Evolutionary conservation across 108 stramenopile genomes (phyloP).

Genomic region (Mediolabrus comicus): DNA sequence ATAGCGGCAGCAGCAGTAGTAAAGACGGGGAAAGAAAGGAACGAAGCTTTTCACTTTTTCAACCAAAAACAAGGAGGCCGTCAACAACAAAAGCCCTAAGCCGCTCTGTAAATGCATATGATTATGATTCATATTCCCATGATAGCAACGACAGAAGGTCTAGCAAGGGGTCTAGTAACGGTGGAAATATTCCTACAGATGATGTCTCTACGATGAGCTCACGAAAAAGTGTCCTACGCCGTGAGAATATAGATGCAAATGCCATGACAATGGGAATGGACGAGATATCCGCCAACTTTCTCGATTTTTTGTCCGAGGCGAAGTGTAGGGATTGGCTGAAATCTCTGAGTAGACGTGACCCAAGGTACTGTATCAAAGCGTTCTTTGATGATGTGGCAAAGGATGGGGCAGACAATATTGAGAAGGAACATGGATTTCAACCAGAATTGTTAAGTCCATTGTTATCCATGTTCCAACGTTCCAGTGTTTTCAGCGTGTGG

Average conservation of each 20-base stretch:
- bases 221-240: conserved; percentile 10
- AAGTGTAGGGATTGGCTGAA: conserved; percentile 40
- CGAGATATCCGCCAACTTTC: conserved; percentile 25
- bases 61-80: not conserved
- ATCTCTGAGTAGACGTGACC: conserved; percentile 35
- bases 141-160: not conserved
- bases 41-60: not conserved
- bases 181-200: not conserved
- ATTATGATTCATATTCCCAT: not conserved
- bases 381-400: conserved; percentile 47
- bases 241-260: conserved; percentile 14
- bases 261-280: conserved; percentile 33
- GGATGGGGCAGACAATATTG: conserved; percentile 49
- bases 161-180: not conserved
- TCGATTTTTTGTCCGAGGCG: conserved; percentile 27
- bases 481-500: conserved; percentile 48
- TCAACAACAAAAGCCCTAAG: too few relatives aligned
- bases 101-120: not conserved
- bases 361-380: conserved; percentile 29
- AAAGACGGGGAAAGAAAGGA: not conserved
- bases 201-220: not conserved
- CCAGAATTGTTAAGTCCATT: conserved; percentile 41
- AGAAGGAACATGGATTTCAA: conserved; percentile 32
- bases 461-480: conserved; percentile 31
- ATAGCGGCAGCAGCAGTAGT: too few relatives aligned